These are phyloP conservation scores for Candida alai DNA, from an alignment of 805 yeast genomes.

Conservation along the genomic window DNA sequence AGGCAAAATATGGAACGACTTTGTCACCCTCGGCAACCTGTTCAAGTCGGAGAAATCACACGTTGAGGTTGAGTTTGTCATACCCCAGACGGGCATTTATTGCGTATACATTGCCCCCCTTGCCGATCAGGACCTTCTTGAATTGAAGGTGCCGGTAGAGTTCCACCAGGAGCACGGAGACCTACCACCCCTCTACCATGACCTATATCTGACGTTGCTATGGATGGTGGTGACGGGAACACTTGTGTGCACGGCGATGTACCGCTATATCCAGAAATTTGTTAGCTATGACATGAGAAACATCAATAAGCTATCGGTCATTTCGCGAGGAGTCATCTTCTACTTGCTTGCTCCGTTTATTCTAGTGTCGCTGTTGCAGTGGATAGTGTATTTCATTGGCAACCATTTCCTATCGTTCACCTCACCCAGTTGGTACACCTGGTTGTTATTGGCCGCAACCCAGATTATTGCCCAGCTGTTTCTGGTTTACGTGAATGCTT, in stretches of 20 bases:
- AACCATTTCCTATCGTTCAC: slow-evolving; percentile 13
- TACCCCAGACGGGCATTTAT: slow-evolving; percentile 22
- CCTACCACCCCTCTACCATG: slow-evolving; percentile 16
- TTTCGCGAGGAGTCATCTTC: slow-evolving; percentile 25
- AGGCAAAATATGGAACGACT: slow-evolving; percentile 9
- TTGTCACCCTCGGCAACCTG: slow-evolving; percentile 4
- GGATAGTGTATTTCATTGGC: slow-evolving; percentile 6
- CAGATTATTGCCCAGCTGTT: background rate
- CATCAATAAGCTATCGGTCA: slow-evolving; percentile 24
- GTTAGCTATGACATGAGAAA: slow-evolving; percentile 24
- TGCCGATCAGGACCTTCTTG: slow-evolving; percentile 8
- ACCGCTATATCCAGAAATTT: slow-evolving; percentile 22
- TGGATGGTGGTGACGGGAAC: slow-evolving; percentile 15
- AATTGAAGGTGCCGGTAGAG: slow-evolving; percentile 15
- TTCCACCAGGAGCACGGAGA: slow-evolving; percentile 23
- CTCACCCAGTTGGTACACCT: too few species aligned
- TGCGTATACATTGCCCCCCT: slow-evolving; percentile 29
- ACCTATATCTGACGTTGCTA: too few species aligned
- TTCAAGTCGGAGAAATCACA: slow-evolving; percentile 3
- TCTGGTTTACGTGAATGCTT: slow-evolving; percentile 1
- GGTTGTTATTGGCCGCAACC: too few species aligned
- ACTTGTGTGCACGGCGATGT: slow-evolving; percentile 17
- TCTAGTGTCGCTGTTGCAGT: slow-evolving; percentile 1
- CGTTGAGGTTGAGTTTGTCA: slow-evolving; percentile 12
- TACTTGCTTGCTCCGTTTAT: slow-evolving; percentile 21